Conservation (phyloP, 2,329 filamentous ascomycete species). For the Fusarium nematophilum region DNA sequence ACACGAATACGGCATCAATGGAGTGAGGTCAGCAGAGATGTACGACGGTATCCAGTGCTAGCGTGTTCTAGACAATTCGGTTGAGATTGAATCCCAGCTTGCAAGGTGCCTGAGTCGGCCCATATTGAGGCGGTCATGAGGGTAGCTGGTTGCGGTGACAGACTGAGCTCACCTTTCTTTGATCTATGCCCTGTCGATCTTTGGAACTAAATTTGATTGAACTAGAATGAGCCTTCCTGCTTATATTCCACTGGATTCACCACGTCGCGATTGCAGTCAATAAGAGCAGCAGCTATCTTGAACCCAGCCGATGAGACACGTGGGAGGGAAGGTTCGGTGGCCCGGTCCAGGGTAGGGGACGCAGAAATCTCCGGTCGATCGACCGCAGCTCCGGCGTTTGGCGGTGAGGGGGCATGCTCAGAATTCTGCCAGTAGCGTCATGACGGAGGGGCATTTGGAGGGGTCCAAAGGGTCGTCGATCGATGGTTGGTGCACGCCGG, state of each 20-base stretch:
- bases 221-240: background rate
- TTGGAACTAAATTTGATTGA: too few species aligned
- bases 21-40: too few species aligned
- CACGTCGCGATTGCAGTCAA: background rate
- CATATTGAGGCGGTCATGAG: too few species aligned
- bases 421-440: slow-evolving; percentile 26
- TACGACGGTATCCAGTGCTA: too few species aligned
- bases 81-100: too few species aligned
- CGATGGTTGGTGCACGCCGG: slow-evolving; percentile 16
- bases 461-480: slow-evolving; percentile 12
- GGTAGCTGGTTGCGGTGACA: too few species aligned
- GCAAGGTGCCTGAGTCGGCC: too few species aligned
- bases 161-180: too few species aligned
- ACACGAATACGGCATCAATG: too few species aligned
- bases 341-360: slow-evolving; percentile 7
- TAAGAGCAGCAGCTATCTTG: background rate
- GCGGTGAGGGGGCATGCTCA: slow-evolving; percentile 3
- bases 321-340: slow-evolving; percentile 8
- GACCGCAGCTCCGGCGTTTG: slow-evolving; percentile 6
- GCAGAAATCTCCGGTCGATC: background rate
- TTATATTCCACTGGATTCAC: background rate
- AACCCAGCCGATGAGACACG: slow-evolving; percentile 31
- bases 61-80: too few species aligned
- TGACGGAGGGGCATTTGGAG: slow-evolving; percentile 18
- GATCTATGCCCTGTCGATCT: too few species aligned